phyloP scores from a whole-genome alignment of 2,329 filamentous ascomycete species.

The Hymenoscyphus occultus region DNA sequence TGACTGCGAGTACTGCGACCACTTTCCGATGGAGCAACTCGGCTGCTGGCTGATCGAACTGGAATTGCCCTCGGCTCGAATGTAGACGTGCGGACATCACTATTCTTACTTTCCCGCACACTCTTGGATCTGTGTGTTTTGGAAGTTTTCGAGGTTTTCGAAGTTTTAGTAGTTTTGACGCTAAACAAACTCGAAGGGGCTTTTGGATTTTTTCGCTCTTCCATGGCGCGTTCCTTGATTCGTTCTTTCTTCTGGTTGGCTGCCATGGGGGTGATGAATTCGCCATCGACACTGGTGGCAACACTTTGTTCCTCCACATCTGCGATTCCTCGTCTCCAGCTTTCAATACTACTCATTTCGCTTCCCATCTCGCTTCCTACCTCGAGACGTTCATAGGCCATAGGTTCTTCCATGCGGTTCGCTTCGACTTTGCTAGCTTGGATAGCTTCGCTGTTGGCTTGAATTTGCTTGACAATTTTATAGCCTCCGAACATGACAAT shows the following conservation, averaged over 20 bases:
- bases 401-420: constrained; percentile 30
- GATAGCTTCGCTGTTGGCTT: constrained; percentile 38
- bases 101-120: not conserved
- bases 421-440: constrained; percentile 18
- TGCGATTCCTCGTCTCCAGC: constrained; percentile 36
- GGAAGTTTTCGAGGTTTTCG: constrained; percentile 1
- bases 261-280: constrained; percentile 31
- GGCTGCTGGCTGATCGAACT: constrained; percentile 2
- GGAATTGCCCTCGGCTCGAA: constrained; percentile 8
- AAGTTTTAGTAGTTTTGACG: not conserved
- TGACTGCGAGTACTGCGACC: constrained; percentile 7
- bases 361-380: constrained; percentile 14
- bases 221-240: constrained; percentile 14
- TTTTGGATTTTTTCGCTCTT: constrained; percentile 10
- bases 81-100: not conserved
- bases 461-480: constrained; percentile 92
- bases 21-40: constrained; percentile 5
- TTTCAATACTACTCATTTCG: constrained; percentile 33
- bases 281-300: constrained; percentile 33
- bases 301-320: constrained; percentile 32
- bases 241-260: constrained; percentile 16
- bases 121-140: not conserved
- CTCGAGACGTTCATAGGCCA: constrained; percentile 33
- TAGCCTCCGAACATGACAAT: constrained; percentile 94
- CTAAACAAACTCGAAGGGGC: constrained; percentile 13